A percentile compares a stretch with the other conserved stretches of the same genome.
Conservation (phyloP, 2,329 filamentous ascomycete genomes). For the Cordyceps javanica region DNA sequence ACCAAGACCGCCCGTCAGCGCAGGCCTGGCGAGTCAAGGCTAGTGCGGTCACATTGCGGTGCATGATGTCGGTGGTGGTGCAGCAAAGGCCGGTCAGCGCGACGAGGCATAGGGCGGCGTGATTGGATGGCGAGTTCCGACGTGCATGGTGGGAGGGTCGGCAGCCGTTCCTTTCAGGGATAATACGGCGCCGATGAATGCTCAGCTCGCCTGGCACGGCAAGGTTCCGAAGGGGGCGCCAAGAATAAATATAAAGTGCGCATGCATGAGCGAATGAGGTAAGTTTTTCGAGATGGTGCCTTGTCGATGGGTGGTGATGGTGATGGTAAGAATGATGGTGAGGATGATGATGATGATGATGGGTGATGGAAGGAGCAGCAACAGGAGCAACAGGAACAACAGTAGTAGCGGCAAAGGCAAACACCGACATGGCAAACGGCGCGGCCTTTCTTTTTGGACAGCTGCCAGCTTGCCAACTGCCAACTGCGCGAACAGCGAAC, state of each 20-base stretch:
- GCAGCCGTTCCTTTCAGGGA: constrained; percentile 3
- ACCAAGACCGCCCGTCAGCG: constrained; percentile 10
- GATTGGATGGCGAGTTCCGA: constrained; percentile 13
- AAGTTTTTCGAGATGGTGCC: not conserved
- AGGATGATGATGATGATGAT: not conserved
- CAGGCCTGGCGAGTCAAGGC: constrained; percentile 1
- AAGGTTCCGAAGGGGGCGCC: constrained; percentile 9
- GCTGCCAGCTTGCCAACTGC: not conserved
- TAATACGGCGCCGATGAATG: constrained; percentile 3
- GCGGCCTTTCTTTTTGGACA: too few species aligned
- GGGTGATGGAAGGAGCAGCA: too few species aligned
- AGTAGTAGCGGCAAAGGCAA: too few species aligned
- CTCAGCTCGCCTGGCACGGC: constrained; percentile 10
- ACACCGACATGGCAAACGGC: not conserved
- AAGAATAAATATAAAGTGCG: not conserved
- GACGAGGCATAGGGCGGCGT: not conserved
- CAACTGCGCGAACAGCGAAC: not conserved
- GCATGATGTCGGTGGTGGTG: not conserved
- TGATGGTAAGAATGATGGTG: not conserved
- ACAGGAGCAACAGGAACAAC: not conserved
- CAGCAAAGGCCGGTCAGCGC: not conserved
- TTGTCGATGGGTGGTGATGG: not conserved
- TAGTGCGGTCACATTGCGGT: not conserved
- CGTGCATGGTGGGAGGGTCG: not conserved
- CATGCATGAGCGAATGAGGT: not conserved